Evolutionary conservation across 2,329 filamentous ascomycete genomes (phyloP), one percentile per base, ranked within the genome.

Genomic region (Plectosphaerella sp.): DNA sequence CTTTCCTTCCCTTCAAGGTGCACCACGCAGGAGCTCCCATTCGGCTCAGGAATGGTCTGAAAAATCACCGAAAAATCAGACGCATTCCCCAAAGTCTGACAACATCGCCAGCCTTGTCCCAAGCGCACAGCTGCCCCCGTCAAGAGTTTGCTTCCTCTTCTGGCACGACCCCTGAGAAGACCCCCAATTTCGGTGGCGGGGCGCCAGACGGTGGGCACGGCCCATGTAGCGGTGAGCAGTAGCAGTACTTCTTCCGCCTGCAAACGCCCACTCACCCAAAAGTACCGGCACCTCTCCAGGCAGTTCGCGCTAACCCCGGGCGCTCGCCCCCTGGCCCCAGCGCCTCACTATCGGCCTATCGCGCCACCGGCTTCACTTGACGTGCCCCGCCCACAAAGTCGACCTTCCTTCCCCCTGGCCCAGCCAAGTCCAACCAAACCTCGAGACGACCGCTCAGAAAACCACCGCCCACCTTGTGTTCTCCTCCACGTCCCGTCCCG

Each of bases 381-480:
- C 58, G 51, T 56, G 61, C 61, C 61, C 61, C 61, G 59, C 60
- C 58, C 54, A 62, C 60, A 64, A 61, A 63, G 59, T 58, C 37
- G 36, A 22, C 22, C 37, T 25, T 16, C 24, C n/a, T n/a, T n/a
- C 47, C 47, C 47, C 42, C 18, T 22, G 22, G 22, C 6, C 42
- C 42, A 22, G n/a, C 22, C 22, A 39, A n/a, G 35, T 42, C 14
- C n/a, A 42, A 12, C 36, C 18, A 42, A 62, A 55, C 57, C 63
- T 59, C 60, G 62, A 25, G 45, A 46, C 47, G 45, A 47, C 59
- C 61, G 55, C 52, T 61, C 58, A 57, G 59, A 66, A 68, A 64
- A 61, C 60, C 66, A 70, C 66, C 66, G 66, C 61, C 62, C 62
- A 58, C 58, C 50, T 56, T 22, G 22, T 22, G 5, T 22, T 54